Evolutionary conservation across 768 basidiomycete species (phyloP).

Genomic region (Russula vinacea): DNA sequence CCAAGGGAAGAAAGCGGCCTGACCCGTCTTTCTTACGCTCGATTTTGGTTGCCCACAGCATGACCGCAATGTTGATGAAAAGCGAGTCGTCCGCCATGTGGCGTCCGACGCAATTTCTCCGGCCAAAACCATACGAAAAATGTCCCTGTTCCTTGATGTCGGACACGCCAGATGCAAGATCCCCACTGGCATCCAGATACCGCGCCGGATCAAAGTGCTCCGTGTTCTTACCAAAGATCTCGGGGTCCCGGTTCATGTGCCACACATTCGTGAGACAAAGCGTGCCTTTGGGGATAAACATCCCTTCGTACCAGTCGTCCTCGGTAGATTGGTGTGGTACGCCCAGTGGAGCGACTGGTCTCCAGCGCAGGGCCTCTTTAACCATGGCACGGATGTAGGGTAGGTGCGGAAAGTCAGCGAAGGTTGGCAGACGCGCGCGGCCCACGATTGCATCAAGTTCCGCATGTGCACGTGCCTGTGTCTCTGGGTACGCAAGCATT

Average conservation of each 20-base stretch:
- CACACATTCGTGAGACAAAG: neutral
- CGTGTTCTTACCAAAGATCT: neutral
- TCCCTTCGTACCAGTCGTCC: slow-evolving; percentile 4
- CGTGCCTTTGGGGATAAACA: neutral
- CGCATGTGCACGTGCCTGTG: neutral
- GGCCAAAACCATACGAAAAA: slow-evolving; percentile 1
- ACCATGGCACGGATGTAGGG: slow-evolving; percentile 9
- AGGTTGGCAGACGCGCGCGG: neutral
- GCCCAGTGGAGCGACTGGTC: neutral
- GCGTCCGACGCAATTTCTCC: neutral
- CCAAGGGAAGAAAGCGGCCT: neutral
- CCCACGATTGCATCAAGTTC: slow-evolving; percentile 6
- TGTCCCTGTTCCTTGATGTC: neutral
- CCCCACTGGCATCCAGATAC: neutral
- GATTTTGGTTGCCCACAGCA: neutral
- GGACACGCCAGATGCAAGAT: neutral
- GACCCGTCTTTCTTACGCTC: neutral
- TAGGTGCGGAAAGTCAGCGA: neutral
- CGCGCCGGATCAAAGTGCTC: neutral
- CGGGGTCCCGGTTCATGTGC: slow-evolving; percentile 6
- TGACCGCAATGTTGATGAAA: neutral
- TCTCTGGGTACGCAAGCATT: slow-evolving; percentile 1
- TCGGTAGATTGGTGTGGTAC: neutral
- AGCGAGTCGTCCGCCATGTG: neutral
- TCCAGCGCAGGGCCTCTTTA: neutral